Evolutionary conservation across 306 rosid genomes (phyloP), one percentile per base, ranked within the genome.

Genomic region (Lagenaria siceraria): DNA sequence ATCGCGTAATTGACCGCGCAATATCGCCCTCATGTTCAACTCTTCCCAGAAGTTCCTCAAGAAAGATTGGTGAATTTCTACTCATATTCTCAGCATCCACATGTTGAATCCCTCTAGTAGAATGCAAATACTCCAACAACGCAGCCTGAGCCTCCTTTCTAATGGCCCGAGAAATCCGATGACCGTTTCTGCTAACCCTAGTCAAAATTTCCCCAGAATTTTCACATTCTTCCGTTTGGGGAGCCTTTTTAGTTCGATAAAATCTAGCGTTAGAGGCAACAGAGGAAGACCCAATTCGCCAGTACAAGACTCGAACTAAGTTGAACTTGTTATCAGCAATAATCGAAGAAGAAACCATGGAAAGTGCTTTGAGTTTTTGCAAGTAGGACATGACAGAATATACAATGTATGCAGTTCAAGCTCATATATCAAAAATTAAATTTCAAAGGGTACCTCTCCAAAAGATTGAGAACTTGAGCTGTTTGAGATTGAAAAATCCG

Each of bases 21-120:
- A 83, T 58, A 43, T 79, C 83, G 27, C 52, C 76, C 10, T 79
- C 74, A 6, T 17, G 40, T 52, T 43, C 81, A 53, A 86, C 80
- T 53, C 72, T 79, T 33, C 63, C 66, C 53, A 93, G 59, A 73
- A 93, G 89, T 54, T 85, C 86, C 24, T 71, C 54, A 12, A 91
- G 78, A 84, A 91, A 93, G 78, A 61, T 77, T 1, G 97, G 96
- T 0, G 96, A 85, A 81, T 91, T 87, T 80, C 54, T 89, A 81
- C 96, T 84, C 90, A 93, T 91, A 82, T 83, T 88, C 71, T 93
- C 96, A 1, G 98, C 98, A 54, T 91, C 97, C 56, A 76, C 6
- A 80, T 86, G 89, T 52, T 85, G 85, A n/a, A 93, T 53, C 80
- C 87, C 83, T 53, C 98, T 84, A 35, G 92, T 91, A 21, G 83